phyloP scores from a whole-genome alignment of 371 early-diverging fungal genomes.

The Capillidium heterosporum region DNA sequence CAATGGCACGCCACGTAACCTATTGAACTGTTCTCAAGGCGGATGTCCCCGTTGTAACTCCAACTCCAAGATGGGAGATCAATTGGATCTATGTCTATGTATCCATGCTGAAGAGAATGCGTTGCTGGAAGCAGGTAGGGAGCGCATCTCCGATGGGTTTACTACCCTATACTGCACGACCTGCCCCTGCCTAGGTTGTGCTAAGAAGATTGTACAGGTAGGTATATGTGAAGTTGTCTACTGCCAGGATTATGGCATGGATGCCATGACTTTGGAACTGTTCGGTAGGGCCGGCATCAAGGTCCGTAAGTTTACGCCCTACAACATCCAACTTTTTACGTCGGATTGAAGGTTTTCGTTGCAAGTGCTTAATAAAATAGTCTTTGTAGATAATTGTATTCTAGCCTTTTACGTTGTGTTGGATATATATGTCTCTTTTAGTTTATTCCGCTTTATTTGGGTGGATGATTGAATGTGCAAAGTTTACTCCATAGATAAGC shows the following conservation, averaged over 20 bases:
- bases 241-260: conserved; percentile 74
- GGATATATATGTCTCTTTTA: too few species aligned
- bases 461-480: too few species aligned
- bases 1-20: conserved; percentile 89
- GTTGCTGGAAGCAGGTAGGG: conserved; percentile 81
- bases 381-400: too few species aligned
- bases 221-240: conserved; percentile 89
- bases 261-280: conserved; percentile 54
- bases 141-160: conserved; percentile 39
- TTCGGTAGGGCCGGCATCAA: conserved; percentile 63
- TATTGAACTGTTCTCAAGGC: conserved; percentile 86
- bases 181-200: conserved; percentile 76
- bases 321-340: conserved; percentile 21
- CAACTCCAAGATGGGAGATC: conserved; percentile 50
- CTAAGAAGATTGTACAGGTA: conserved; percentile 89
- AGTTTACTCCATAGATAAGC: too few species aligned
- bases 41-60: conserved; percentile 90
- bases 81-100: conserved; percentile 81
- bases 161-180: conserved; percentile 86
- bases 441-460: too few species aligned
- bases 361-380: too few species aligned
- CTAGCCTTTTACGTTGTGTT: too few species aligned
- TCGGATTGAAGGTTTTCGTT: not conserved
- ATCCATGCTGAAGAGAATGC: conserved; percentile 99
- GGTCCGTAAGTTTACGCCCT: conserved; percentile 58